Evolutionary conservation across 2,329 filamentous ascomycete genomes (phyloP), one percentile per base, ranked within the genome.

Genomic region (Sclerotinia subarctica): DNA sequence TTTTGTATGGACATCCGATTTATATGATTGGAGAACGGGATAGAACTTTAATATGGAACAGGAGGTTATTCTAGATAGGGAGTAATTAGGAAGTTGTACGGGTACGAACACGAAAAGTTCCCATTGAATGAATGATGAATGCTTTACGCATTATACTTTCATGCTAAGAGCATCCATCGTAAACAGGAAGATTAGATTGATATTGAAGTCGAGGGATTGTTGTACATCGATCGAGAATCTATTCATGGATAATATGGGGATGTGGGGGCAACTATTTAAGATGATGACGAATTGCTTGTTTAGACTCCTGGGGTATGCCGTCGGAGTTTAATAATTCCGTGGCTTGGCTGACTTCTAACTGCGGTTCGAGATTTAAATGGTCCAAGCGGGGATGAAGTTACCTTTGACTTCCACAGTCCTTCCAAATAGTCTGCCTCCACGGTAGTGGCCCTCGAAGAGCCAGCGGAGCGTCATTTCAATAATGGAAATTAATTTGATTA

Each of bases 141-240:
- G 7, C 1, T 35, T 10, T 35, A 35, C 1, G 3, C 44, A 49
- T 49, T n/a, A n/a, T 24, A 49, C 47, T n/a, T 49, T 49, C 47
- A 49, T 49, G 47, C 19, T 49, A 49, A 58, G 7, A 58, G n/a
- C n/a, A 58, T 58, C 54, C n/a, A 58, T 58, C 54, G 38, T 6
- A 17, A 44, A 44, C n/a, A 21, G 21, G 7, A 8, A 5, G 21
- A 26, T 17, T n/a, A 24, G 19, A 10, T 19, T 17, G 35, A 44
- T 15, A 42, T 19, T 26, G 56, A 58, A 26, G 19, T 58, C 56
- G 56, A 26, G 5, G 56, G 8, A 24, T 42, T 17, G 38, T 42
- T 42, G 38, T 42, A 17, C 38, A 42, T 42, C 38, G 38, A 42
- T 42, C 47, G 47, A n/a, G 21, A 47, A 47, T 47, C 38, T 17